A percentile compares a stretch with the other conserved stretches of the same genome.
Conservation (phyloP, 768 basidiomycete genomes). For the Pleurotus eryngii region DNA sequence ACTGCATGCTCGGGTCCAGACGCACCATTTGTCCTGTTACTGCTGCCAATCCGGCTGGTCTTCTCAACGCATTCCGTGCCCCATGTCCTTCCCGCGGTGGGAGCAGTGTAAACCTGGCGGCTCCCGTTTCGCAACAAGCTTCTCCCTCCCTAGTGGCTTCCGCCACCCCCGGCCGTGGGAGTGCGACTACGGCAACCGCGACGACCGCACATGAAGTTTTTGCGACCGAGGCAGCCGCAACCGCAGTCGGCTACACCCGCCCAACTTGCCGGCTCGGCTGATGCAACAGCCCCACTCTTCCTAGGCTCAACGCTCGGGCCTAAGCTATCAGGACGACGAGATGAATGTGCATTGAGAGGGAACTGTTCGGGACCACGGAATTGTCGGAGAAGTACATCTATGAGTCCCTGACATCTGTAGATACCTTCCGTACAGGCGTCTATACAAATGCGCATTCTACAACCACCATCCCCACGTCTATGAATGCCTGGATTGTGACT, state of each 20-base stretch:
- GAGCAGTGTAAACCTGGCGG: not conserved
- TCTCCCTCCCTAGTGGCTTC: not conserved
- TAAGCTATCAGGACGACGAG: not conserved
- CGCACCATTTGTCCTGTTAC: not conserved
- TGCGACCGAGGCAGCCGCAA: not conserved
- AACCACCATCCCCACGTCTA: not conserved
- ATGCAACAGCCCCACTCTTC: not conserved
- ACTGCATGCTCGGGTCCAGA: constrained; percentile 1
- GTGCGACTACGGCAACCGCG: not conserved
- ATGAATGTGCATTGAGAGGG: not conserved
- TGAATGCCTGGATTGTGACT: not conserved
- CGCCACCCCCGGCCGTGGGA: not conserved
- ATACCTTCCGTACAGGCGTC: not conserved
- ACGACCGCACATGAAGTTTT: not conserved
- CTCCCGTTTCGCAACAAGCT: not conserved
- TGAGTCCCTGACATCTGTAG: not conserved
- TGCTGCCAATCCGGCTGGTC: not conserved
- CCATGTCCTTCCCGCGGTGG: not conserved
- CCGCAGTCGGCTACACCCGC: not conserved
- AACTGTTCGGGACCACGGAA: not conserved
- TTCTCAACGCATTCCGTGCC: not conserved
- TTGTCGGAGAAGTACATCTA: not conserved
- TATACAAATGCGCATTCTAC: not conserved
- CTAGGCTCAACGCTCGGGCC: not conserved
- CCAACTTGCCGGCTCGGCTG: not conserved